These are phyloP conservation scores for Asparagopsis taxiformis DNA, from an alignment of 31 red algal genomes.

Conservation along the genomic window DNA sequence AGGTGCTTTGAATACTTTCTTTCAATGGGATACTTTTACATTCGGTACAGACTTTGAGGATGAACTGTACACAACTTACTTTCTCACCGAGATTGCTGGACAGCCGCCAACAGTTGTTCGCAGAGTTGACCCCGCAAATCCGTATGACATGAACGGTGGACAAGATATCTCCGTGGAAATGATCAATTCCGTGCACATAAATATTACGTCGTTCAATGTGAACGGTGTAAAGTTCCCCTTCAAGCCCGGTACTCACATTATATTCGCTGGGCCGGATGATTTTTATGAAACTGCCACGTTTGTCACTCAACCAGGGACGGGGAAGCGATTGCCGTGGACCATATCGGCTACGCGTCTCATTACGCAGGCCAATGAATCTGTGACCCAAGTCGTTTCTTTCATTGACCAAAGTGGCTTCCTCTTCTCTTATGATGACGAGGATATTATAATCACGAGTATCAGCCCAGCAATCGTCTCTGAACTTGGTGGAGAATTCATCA, in stretches of 20 bases:
- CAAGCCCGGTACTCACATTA: conserved; percentile 14
- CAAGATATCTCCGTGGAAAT: conserved; percentile 57
- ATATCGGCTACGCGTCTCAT: conserved; percentile 43
- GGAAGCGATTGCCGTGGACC: conserved; percentile 63
- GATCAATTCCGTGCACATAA: conserved; percentile 46
- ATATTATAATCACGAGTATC: conserved; percentile 21
- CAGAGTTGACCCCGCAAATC: conserved; percentile 31
- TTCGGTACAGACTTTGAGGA: conserved; percentile 45
- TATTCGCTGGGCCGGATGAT: conserved; percentile 27
- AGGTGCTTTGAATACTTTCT: conserved; percentile 29
- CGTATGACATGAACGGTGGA: conserved; percentile 36
- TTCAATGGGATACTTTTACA: conserved; percentile 60
- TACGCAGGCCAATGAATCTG: neutral
- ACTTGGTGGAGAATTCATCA: conserved; percentile 18
- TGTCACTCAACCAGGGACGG: conserved; percentile 51
- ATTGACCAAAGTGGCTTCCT: conserved; percentile 60
- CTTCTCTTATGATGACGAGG: conserved; percentile 56
- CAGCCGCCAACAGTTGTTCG: conserved; percentile 57
- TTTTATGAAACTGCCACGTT: conserved; percentile 65
- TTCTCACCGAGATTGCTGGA: conserved; percentile 39
- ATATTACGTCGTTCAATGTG: conserved; percentile 58
- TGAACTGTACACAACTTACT: conserved; percentile 40
- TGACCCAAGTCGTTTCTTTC: neutral
- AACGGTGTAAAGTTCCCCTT: conserved; percentile 42
- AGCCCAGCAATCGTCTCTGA: conserved; percentile 29